phyloP scores from a whole-genome alignment of 2,329 filamentous ascomycete species.

The Aspergillus pseudoviridinutans region DNA sequence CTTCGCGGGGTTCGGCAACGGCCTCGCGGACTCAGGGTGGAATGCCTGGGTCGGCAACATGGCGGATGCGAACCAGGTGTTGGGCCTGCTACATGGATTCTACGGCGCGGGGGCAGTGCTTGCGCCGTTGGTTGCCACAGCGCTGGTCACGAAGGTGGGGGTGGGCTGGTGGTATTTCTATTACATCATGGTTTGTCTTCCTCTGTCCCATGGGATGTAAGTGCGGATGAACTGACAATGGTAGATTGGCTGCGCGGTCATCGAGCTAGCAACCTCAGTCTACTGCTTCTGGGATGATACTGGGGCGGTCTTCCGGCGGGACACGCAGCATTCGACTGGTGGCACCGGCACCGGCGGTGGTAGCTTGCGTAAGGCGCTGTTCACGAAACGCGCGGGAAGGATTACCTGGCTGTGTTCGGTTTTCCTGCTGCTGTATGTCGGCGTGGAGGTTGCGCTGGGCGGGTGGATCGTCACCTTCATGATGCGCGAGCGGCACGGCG shows the following conservation, averaged over 20 bases:
- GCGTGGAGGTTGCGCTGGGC: slow-evolving; percentile 65
- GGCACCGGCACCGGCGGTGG: background rate
- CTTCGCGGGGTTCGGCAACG: slow-evolving; percentile 41
- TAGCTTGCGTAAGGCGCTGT: background rate
- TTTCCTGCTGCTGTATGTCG: slow-evolving; percentile 59
- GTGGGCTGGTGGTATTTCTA: slow-evolving; percentile 71
- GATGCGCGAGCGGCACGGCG: slow-evolving; percentile 68
- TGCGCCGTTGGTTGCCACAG: slow-evolving; percentile 66
- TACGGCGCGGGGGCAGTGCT: slow-evolving; percentile 70
- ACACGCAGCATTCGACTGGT: background rate
- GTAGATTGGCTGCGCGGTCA: background rate
- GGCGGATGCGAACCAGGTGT: slow-evolving; percentile 67
- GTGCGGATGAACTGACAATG: too few relatives aligned
- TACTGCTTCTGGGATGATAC: background rate
- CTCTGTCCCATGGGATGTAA: too few relatives aligned
- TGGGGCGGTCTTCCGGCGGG: background rate
- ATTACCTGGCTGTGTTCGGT: background rate
- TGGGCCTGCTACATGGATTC: slow-evolving; percentile 69
- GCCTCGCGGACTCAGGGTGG: slow-evolving; percentile 51
- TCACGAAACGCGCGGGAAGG: background rate
- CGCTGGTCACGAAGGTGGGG: slow-evolving; percentile 62
- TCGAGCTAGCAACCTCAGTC: background rate
- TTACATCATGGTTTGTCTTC: slow-evolving; percentile 61
- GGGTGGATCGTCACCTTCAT: slow-evolving; percentile 87
- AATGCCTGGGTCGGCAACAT: slow-evolving; percentile 67